Conservation (phyloP, 305 asterid species). For the Petunia hybrid region DNA sequence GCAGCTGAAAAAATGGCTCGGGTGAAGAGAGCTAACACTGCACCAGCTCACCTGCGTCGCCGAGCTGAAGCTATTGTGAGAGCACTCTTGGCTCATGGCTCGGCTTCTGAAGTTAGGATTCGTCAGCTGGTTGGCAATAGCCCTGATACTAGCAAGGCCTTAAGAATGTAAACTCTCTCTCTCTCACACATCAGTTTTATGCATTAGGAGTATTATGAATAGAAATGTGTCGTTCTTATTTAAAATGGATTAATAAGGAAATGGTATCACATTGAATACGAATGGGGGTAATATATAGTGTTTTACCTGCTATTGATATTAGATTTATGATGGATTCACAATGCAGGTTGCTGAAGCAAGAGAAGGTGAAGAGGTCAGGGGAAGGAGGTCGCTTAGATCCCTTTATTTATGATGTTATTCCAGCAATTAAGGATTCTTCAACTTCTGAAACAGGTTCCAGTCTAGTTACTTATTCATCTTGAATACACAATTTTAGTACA, state of each 20-base stretch:
- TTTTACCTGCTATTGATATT: neutral
- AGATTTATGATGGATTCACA: neutral
- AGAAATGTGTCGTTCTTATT: no score
- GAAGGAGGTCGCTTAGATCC: slow-evolving; percentile 91
- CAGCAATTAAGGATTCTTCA: slow-evolving; percentile 1
- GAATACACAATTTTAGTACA: neutral
- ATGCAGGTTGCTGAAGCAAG: slow-evolving; percentile 76
- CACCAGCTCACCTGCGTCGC: slow-evolving; percentile 59
- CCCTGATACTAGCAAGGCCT: slow-evolving; percentile 98
- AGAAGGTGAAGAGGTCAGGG: slow-evolving; percentile 76
- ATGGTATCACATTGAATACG: neutral
- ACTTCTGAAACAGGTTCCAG: neutral
- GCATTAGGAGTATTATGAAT: no score
- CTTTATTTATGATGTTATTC: slow-evolving; percentile 71
- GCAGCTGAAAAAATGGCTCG: neutral
- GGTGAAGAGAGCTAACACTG: slow-evolving; percentile 43
- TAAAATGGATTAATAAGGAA: no score
- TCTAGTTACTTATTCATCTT: slow-evolving; percentile 23
- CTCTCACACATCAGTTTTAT: neutral
- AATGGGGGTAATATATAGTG: neutral
- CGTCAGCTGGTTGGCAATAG: slow-evolving; percentile 91
- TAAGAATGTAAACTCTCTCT: slow-evolving; percentile 65
- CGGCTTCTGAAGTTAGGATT: slow-evolving; percentile 82
- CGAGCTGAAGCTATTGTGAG: slow-evolving; percentile 73
- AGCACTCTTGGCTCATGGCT: slow-evolving; percentile 59